Evolutionary conservation across 1,139 yeast genomes (phyloP), one percentile per base, ranked within the genome.

Genomic region (Scheffersomyces parashehatae): DNA sequence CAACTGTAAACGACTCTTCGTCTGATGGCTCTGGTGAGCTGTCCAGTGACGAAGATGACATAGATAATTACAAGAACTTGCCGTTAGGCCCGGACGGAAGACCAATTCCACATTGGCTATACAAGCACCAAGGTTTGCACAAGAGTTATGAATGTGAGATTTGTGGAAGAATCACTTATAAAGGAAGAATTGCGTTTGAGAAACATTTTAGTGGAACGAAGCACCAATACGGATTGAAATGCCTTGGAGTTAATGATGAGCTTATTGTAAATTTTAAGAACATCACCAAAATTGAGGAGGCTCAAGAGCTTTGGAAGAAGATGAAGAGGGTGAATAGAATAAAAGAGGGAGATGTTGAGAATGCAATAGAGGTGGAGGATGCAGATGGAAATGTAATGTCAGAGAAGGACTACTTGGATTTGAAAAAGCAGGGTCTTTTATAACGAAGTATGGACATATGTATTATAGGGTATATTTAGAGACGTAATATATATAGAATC

Each of bases 101-200:
- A 35, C 97, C 98, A 0, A 89, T 93, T 33, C 99, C 99, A 1
- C 82, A 75, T 46, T 93, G 99, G 99, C 69, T 93, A 28, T 91
- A 83, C 74, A 93, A 91, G 60, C 70, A 90, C 30, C 93, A 89
- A 56, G 99, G 99, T 0, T 70, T 91, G 10, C 89, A 88, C 45
- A 79, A 81, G 41, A 81, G 78, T 40, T 88, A 82, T 54, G 60
- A 68, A 1, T 93, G 99, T 65, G 97, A 95, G 61, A 79, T 93
- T 4, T 93, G 99, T 60, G 96, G 96, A 2, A 84, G 88, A 56
- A 64, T 70, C 35, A 69, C 71, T 6, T 93, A 86, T 65, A 80
- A 81, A 56, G 99, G 99, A 2, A 74, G 96, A 16, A 70, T 75
- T 39, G 75, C 77, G 1, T 93, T 82, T 60, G 85, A 80, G 30